phyloP scores from a whole-genome alignment of 257 asterid genomes.

The Nicotiana knightiana region DNA sequence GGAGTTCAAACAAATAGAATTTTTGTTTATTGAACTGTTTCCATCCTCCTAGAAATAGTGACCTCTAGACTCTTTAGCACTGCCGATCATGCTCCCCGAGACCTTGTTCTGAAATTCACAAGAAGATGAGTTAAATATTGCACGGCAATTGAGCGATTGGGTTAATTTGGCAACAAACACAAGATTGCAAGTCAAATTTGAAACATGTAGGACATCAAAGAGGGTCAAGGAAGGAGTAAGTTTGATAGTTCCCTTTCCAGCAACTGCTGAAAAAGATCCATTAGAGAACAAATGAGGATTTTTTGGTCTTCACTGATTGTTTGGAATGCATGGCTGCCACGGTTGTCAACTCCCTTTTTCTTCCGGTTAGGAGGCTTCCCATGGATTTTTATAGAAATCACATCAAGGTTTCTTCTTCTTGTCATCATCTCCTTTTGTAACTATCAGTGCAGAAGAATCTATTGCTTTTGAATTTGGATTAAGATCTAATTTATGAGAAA shows the following conservation, averaged over 20 bases:
- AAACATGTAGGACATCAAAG: neutral
- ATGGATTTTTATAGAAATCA: too few relatives aligned
- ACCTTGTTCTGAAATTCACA: neutral
- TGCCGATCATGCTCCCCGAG: slow-evolving; percentile 3
- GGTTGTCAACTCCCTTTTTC: too few relatives aligned
- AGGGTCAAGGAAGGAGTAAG: neutral
- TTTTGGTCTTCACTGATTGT: too few relatives aligned
- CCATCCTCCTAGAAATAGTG: slow-evolving; percentile 1
- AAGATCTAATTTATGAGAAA: too few relatives aligned
- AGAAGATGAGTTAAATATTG: too few relatives aligned
- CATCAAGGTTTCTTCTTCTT: too few relatives aligned
- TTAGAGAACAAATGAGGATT: neutral
- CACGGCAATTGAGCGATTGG: neutral
- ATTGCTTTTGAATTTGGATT: too few relatives aligned
- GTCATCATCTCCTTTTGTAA: too few relatives aligned
- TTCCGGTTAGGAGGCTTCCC: too few relatives aligned
- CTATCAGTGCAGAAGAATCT: too few relatives aligned
- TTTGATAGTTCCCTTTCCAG: neutral
- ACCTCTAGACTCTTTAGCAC: neutral
- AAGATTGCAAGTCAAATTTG: neutral
- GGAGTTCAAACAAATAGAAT: neutral
- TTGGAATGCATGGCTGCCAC: too few relatives aligned
- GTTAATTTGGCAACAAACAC: neutral
- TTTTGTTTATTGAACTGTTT: neutral
- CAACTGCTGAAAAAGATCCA: neutral